Percentiles rank a stretch among this genome's conserved stretches.
Evolutionary conservation across 1,139 yeast species (phyloP).

Genomic region (Yamadazyma diospyri): DNA sequence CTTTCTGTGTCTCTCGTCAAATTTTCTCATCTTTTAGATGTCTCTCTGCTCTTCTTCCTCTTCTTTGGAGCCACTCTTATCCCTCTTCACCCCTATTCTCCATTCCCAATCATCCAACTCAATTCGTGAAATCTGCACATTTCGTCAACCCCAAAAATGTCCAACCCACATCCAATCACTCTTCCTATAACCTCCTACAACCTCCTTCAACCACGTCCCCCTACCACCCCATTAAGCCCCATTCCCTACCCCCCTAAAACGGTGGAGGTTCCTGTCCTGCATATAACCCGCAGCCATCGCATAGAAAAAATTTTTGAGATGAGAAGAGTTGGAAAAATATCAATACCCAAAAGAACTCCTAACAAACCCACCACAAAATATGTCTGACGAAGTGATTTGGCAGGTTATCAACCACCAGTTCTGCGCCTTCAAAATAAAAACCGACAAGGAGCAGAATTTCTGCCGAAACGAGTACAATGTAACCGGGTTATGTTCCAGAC

Average conservation of each 20-base stretch:
- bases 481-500: slow-evolving; percentile 86
- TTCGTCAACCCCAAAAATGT: slow-evolving; percentile 1
- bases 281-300: slow-evolving; percentile 6
- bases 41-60: too few relatives aligned
- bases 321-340: slow-evolving; percentile 2
- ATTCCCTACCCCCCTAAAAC: neutral
- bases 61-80: neutral
- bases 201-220: neutral
- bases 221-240: neutral
- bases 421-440: slow-evolving; percentile 82
- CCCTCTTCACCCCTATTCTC: too few relatives aligned
- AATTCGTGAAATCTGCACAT: neutral
- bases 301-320: slow-evolving; percentile 8
- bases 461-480: slow-evolving; percentile 89
- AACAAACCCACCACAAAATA: slow-evolving; percentile 8
- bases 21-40: too few relatives aligned
- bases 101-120: too few relatives aligned
- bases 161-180: neutral
- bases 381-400: slow-evolving; percentile 75
- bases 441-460: slow-evolving; percentile 76
- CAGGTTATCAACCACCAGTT: slow-evolving; percentile 86
- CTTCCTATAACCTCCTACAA: too few relatives aligned
- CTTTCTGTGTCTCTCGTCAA: too few relatives aligned
- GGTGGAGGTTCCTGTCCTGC: slow-evolving; percentile 1
- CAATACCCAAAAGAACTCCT: neutral